phyloP scores from a whole-genome alignment of 2,329 filamentous ascomycete species.

The Neopestalotiopsis sp. region DNA sequence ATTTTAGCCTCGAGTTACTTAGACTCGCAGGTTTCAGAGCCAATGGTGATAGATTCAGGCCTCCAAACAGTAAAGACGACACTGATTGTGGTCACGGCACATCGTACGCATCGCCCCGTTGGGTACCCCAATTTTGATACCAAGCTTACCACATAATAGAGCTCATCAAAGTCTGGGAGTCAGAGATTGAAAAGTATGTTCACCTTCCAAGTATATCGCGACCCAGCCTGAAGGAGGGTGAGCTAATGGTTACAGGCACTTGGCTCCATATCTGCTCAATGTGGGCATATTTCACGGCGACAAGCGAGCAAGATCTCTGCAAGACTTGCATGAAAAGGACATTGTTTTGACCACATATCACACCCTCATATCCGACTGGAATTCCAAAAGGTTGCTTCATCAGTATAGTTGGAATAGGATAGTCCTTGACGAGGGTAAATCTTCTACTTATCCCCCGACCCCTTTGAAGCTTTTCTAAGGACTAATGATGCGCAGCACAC shows the following conservation, averaged over 20 bases:
- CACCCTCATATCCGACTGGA: slow-evolving; percentile 11
- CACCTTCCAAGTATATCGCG: background rate
- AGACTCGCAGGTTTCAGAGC: background rate
- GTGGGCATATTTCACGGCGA: slow-evolving; percentile 8
- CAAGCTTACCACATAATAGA: background rate
- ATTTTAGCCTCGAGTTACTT: background rate
- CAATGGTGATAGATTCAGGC: background rate
- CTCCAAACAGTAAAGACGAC: background rate
- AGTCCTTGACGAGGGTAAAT: slow-evolving; percentile 17
- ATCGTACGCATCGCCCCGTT: background rate
- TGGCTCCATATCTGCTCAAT: background rate
- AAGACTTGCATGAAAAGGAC: slow-evolving; percentile 11
- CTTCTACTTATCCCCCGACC: background rate
- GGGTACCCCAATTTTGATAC: background rate
- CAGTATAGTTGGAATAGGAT: background rate
- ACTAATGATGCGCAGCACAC: background rate
- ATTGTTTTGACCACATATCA: slow-evolving; percentile 19
- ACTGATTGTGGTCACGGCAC: background rate
- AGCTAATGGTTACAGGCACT: background rate
- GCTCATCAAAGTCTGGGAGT: background rate
- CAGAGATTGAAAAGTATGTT: background rate
- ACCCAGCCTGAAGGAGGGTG: background rate
- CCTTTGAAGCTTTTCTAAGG: background rate
- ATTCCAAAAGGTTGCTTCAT: background rate
- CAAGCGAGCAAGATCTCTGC: background rate